Evolutionary conservation across 805 yeast genomes (phyloP), one percentile per base, ranked within the genome.

Genomic region (Ogataea pignaliae): DNA sequence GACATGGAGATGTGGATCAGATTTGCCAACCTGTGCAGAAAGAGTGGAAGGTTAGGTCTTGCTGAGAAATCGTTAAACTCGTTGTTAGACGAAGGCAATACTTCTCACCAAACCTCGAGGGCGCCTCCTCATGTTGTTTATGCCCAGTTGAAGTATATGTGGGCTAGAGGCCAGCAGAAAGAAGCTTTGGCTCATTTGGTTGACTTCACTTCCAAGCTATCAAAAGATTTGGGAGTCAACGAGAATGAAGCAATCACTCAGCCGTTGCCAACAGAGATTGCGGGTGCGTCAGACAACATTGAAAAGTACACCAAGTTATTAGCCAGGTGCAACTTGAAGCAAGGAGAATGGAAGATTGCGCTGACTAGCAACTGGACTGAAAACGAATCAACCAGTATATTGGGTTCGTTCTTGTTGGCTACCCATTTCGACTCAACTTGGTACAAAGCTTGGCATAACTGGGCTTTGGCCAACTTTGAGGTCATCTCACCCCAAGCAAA

Each of bases 401-500:
- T 93, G 46, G 96, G 97, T 11, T 89, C 97, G 0, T 93, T 88
- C 61, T 69, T 93, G 43, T 71, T 93, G 51, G 98, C 99, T 0
- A 91, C 99, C 0, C 97, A 90, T 61, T 91, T 93, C 64, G 97
- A 93, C 61, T 73, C 78, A 31, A 76, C 78, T 18, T 93, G 99
- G 97, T 93, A 93, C 59, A 93, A 95, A 60, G 99, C 98, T 14
- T 95, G 99, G 99, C 99, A 93, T 62, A 91, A 89, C 59, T 93
- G 99, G 99, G 99, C 99, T 0, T 71, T 95, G 59, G 97, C 98
- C 1, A 93, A 95, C 64, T 93, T 90, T 61, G 97, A 93, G 60
- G 98, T 91, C 1, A 85, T 91, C 16, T 85, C 96, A 0, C 71
- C 84, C 26, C 64, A 65, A 37, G 53, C 69, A 0, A 62, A 57